phyloP scores from a whole-genome alignment of 2,329 filamentous ascomycete genomes.

The Diaporthe nobilis region DNA sequence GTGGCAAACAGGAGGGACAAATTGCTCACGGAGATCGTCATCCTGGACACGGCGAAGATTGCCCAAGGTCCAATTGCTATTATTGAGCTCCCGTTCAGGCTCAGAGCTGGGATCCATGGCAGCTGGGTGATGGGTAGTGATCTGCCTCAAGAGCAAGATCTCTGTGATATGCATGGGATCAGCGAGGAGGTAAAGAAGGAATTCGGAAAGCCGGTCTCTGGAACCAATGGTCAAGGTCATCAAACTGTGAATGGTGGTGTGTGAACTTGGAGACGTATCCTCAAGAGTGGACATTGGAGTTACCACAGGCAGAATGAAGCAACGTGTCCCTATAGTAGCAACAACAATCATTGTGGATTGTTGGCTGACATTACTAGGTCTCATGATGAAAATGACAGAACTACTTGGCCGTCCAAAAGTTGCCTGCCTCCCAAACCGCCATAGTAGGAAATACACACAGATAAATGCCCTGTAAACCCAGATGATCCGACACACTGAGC shows the following conservation, averaged over 20 bases:
- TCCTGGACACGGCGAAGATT: conserved; percentile 23
- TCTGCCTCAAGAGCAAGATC: conserved; percentile 7
- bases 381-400: background rate
- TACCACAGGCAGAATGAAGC: background rate
- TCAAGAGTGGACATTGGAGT: background rate
- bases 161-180: conserved; percentile 32
- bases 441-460: background rate
- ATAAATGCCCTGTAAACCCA: background rate
- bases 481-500: background rate
- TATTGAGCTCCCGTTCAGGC: conserved; percentile 34
- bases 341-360: background rate
- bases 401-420: background rate
- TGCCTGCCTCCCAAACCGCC: no score
- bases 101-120: conserved; percentile 28
- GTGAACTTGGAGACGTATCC: background rate
- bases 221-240: background rate
- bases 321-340: background rate
- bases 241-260: background rate
- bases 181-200: conserved; percentile 26
- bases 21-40: conserved; percentile 30
- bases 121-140: conserved; percentile 32
- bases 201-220: background rate
- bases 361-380: background rate
- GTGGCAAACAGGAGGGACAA: conserved; percentile 35
- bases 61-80: conserved; percentile 29